A percentile compares a stretch with the other conserved stretches of the same genome.
These are phyloP conservation scores for Aegilops tauschii DNA, from an alignment of 176 grass and related monocot genomes.

Conservation along the genomic window DNA sequence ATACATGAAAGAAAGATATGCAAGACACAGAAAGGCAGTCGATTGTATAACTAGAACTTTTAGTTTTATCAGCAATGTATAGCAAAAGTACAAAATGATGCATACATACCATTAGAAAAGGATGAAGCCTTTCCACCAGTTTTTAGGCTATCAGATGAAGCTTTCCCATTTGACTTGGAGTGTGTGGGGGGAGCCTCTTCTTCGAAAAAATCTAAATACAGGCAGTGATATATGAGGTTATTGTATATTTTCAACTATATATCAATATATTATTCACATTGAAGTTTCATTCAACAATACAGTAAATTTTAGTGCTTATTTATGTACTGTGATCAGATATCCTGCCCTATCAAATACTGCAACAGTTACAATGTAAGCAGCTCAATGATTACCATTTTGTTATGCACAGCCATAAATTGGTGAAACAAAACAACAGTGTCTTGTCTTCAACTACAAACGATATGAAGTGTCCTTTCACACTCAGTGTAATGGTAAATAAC, in stretches of 20 bases:
- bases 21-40: slow-evolving; percentile 15
- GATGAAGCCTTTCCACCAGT: slow-evolving; percentile 42
- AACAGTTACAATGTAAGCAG: not conserved
- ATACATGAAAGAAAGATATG: slow-evolving; percentile 23
- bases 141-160: slow-evolving; percentile 41
- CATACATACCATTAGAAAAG: slow-evolving; percentile 46
- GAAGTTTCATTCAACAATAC: not conserved
- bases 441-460: not conserved
- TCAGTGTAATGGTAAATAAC: not conserved
- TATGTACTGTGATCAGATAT: slow-evolving; percentile 18
- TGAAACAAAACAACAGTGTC: not conserved
- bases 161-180: slow-evolving; percentile 61
- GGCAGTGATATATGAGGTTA: slow-evolving; percentile 10
- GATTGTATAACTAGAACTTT: not conserved
- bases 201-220: slow-evolving; percentile 62
- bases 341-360: slow-evolving; percentile 19
- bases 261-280: slow-evolving; percentile 11
- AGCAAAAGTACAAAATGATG: slow-evolving; percentile 22
- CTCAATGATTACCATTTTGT: not conserved
- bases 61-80: slow-evolving; percentile 13
- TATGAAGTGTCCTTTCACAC: not conserved
- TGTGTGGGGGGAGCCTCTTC: slow-evolving; percentile 15
- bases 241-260: slow-evolving; percentile 9
- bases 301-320: not conserved
- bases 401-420: not conserved